Evolutionary conservation across 2,329 filamentous ascomycete species (phyloP), one percentile per base, ranked within the genome.

Genomic region (Biscogniauxia sp.): DNA sequence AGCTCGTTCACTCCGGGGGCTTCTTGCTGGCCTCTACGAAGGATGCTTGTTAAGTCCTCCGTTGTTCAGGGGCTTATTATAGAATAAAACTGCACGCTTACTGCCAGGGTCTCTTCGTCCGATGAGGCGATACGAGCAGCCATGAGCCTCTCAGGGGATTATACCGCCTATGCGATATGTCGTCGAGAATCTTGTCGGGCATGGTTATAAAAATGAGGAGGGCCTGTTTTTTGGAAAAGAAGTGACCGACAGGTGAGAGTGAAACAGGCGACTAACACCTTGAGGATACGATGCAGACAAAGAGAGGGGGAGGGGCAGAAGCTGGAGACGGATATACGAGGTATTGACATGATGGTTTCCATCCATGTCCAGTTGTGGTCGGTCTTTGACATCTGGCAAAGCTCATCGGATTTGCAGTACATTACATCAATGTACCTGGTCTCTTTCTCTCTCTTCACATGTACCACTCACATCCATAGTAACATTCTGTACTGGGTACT

Each of bases 81-180:
- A 45, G 15, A 23, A 41, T 9, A 45, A 17, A 23, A 49, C n/a
- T 9, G 15, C 25, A 28, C 9, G 81, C 91, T 85, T 81, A 96
- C 92, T 97, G 95, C 95, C 95, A 99, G 72, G 95, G 95, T 66
- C 95, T 86, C 84, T 98, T 98, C 57, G 93, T 98, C 58, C 95
- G 84, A 77, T 99, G 95, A 63, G 95, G 95, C 17, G 95, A 98
- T 15, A 99, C 95, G 45, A 99, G 85, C 62, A 99, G 84, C 90
- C 93, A 96, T 64, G 90, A 92, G 63, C 92, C 93, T 66, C 91
- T 89, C 64, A 99, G 83, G 57, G 92, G 91, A 75, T 99, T 99
- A 77, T 90, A 98, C 74, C 95, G 89, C 70, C 95, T 85, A 75
- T 99, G 95, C 51, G 95, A 97, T 71, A 99, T 98, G 76, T 99